Conservation (phyloP, 768 basidiomycete species). For the Calvatia gigantea region DNA sequence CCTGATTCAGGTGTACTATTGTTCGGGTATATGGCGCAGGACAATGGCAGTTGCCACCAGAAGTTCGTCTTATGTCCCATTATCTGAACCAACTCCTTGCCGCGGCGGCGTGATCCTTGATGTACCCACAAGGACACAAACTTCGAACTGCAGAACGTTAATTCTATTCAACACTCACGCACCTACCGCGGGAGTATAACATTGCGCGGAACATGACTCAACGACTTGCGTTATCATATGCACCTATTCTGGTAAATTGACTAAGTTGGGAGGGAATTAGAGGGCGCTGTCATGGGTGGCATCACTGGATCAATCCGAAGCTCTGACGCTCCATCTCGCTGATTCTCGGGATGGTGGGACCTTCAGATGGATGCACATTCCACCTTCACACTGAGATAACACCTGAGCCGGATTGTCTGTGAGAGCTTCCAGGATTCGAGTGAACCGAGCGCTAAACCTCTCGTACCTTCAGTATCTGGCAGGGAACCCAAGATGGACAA, state of each 20-base stretch:
- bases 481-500: background rate
- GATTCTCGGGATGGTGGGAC: background rate
- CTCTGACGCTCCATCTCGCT: background rate
- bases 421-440: background rate
- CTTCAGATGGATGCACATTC: background rate
- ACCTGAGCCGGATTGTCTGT: too few species aligned
- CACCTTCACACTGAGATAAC: background rate
- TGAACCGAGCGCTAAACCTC: background rate
- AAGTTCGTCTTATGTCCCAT: background rate
- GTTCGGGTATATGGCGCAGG: background rate
- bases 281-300: background rate
- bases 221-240: background rate
- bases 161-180: background rate
- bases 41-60: background rate
- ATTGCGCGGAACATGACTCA: background rate
- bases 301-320: slow-evolving; percentile 12
- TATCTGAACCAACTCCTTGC: background rate
- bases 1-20: background rate
- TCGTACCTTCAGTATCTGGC: background rate
- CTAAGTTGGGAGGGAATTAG: slow-evolving; percentile 7
- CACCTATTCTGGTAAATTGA: slow-evolving; percentile 10
- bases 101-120: background rate
- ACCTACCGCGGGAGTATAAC: slow-evolving; percentile 7
- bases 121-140: background rate
- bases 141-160: background rate